Evolutionary conservation across 2,329 filamentous ascomycete species (phyloP).

Genomic region (Sclerotinia glacialis): DNA sequence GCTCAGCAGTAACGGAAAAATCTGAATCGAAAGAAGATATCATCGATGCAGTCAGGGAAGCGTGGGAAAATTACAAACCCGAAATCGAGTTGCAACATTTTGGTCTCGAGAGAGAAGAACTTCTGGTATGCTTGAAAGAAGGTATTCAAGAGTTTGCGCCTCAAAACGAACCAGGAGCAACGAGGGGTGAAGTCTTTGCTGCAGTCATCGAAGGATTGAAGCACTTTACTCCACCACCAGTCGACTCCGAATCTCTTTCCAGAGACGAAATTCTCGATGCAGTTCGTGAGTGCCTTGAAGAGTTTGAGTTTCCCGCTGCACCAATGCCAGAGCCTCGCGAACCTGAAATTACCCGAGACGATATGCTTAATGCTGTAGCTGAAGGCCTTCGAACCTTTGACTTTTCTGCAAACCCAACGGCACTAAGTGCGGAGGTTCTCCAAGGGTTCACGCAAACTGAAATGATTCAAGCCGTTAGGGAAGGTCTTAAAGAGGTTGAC

Average conservation of each 20-base stretch:
- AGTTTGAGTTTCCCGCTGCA: constrained; percentile 71
- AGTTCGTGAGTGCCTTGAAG: constrained; percentile 82
- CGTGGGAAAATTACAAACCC: constrained; percentile 92
- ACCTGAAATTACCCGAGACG: constrained; percentile 56
- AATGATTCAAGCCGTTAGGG: constrained; percentile 79
- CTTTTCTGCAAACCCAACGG: constrained; percentile 40
- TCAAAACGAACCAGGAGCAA: constrained; percentile 55
- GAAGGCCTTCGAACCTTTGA: constrained; percentile 55
- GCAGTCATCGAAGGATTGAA: constrained; percentile 84
- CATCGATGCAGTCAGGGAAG: constrained; percentile 80
- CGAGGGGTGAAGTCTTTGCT: constrained; percentile 78
- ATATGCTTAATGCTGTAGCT: constrained; percentile 62
- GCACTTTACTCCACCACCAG: constrained; percentile 71
- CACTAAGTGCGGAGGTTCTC: constrained; percentile 46
- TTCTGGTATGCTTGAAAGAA: constrained; percentile 81
- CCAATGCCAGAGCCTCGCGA: constrained; percentile 55
- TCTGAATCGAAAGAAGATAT: constrained; percentile 73
- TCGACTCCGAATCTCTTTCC: constrained; percentile 69
- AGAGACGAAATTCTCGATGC: constrained; percentile 80
- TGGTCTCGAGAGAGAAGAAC: constrained; percentile 85
- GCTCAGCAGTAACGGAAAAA: constrained; percentile 63
- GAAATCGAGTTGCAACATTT: constrained; percentile 89
- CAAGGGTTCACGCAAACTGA: constrained; percentile 75
- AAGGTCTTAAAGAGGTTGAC: constrained; percentile 76
- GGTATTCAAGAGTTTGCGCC: constrained; percentile 73